Conservation (phyloP, 2,329 filamentous ascomycete genomes). For the Cladosporium sp. region DNA sequence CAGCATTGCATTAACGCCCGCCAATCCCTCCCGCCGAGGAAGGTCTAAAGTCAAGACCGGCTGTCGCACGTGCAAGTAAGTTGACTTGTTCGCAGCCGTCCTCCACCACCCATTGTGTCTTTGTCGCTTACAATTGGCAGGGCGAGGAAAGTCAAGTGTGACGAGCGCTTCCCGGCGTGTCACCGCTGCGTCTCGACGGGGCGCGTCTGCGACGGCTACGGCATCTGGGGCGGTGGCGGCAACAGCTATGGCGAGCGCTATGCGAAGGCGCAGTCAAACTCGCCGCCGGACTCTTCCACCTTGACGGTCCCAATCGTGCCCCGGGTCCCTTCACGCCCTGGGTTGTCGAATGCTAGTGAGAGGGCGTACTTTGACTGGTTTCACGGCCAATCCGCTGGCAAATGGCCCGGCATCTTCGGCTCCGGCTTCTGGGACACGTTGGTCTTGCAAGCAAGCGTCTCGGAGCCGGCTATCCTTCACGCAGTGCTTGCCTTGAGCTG, state of each 20-base stretch:
- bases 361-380: constrained; percentile 40
- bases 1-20: constrained; percentile 5
- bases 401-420: constrained; percentile 30
- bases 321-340: constrained; percentile 10
- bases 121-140: constrained; percentile 13
- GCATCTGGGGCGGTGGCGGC: constrained; percentile 36
- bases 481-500: constrained; percentile 38
- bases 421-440: constrained; percentile 35
- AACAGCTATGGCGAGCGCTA: constrained; percentile 8
- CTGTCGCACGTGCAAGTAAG: constrained; percentile 27
- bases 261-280: constrained; percentile 13
- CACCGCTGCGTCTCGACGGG: constrained; percentile 32
- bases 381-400: constrained; percentile 32
- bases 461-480: constrained; percentile 38
- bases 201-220: constrained; percentile 39
- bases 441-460: constrained; percentile 34
- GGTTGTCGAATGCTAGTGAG: constrained; percentile 20
- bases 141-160: constrained; percentile 29
- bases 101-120: not conserved
- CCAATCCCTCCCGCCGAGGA: constrained; percentile 1
- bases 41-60: constrained; percentile 14
- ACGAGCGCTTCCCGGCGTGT: constrained; percentile 35
- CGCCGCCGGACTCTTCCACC: constrained; percentile 15
- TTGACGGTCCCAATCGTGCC: constrained; percentile 14
- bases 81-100: not conserved